Evolutionary conservation across 2,329 filamentous ascomycete genomes (phyloP), one percentile per base, ranked within the genome.

Genomic region (Hyphodiscus sp.): DNA sequence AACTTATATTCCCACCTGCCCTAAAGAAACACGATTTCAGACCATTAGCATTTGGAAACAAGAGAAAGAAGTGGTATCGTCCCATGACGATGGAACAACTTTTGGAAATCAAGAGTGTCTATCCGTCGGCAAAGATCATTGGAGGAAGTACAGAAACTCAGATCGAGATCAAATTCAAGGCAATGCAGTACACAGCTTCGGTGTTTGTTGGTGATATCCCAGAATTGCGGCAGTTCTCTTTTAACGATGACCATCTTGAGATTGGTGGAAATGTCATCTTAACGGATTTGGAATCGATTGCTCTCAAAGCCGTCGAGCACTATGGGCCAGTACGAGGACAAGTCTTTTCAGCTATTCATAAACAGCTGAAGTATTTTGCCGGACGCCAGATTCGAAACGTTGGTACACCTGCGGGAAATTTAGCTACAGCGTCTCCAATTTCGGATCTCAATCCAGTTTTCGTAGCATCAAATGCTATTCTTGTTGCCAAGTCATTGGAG

Each of bases 141-240:
- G 92, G 91, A 48, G 94, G 94, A 57, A 96, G 91, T 68, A 95
- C 91, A 1, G 94, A 99, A 70, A 97, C 92, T 0, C 94, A 97
- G 71, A 97, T 99, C 56, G 94, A 99, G 72, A 88, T 95, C 73
- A 96, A 96, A 71, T 97, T 99, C 80, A 97, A 97, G 74, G 90
- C 86, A 1, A 82, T 96, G 76, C 81, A 91, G 63, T 97, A 97
- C 67, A 86, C 86, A 3, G 83, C 89, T 1, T 96, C 91, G 0
- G 88, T 99, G 0, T 97, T 87, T 61, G 88, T 97, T 10, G 91
- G 92, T 11, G 94, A 99, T 65, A 96, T 99, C 54, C 76, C 89
- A 0, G 94, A 97, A 71, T 74, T 99, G 54, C 80, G 90, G 13
- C 86, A 91, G 61, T 97, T 89, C 67, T 77, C 76, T 3, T 86